Conservation (phyloP, 148 eudicot genomes). For the Rhododendron ovatum region DNA sequence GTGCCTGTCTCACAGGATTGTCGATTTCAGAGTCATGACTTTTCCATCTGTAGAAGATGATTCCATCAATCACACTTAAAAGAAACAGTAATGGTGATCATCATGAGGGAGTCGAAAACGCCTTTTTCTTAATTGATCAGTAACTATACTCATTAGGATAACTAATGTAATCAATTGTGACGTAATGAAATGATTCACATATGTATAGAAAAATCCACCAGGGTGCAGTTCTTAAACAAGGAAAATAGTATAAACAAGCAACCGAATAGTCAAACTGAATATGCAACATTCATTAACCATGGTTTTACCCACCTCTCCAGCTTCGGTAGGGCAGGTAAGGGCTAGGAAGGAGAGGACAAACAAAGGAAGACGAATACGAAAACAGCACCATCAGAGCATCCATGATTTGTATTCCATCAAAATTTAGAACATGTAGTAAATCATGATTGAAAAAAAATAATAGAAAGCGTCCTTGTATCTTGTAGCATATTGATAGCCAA, state of each 20-base stretch:
- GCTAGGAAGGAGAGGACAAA: not conserved
- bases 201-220: not conserved
- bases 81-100: not conserved
- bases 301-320: not conserved
- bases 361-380: not conserved
- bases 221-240: not conserved
- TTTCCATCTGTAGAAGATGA: conserved; percentile 15
- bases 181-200: not conserved
- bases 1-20: conserved; percentile 23
- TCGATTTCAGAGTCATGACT: conserved; percentile 7
- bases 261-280: not conserved
- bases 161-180: not conserved
- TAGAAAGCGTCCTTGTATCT: not conserved
- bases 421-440: not conserved
- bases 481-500: not conserved
- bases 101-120: not conserved
- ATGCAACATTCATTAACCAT: not conserved
- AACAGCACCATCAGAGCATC: not conserved
- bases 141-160: not conserved
- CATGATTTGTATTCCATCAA: not conserved
- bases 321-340: not conserved
- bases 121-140: not conserved
- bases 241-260: not conserved
- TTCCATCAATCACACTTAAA: conserved; percentile 19
- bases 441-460: not conserved